Base-by-base conservation (phyloP, 768 basidiomycete genomes). In the Lactifluus piperatus region DNA sequence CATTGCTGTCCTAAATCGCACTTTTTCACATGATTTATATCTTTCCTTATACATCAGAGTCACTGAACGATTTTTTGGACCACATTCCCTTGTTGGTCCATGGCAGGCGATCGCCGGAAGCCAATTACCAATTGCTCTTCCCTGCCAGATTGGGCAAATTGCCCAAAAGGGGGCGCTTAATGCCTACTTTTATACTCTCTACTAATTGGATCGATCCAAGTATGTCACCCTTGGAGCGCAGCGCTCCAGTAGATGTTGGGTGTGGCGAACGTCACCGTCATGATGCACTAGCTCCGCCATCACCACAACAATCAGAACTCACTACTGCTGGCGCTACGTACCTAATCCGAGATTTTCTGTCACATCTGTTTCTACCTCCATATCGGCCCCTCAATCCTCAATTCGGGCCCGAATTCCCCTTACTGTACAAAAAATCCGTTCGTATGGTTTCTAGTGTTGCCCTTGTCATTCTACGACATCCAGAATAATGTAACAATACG, bases 31-130 rank as follows among this genome's bases (percentile, higher is more conserved):
- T 5, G 37, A 16, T 22, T 13, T 4, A 37, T 4, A 29, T 41
- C 41, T 1, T 1, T 50, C 6, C 7, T 26, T 45, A 26, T n/a
- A 6, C 3, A 39, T n/a, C 14, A 6, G 32, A 54, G 24, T 27
- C 16, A n/a, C 24, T 50, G 34, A 26, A 16, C 32, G 20, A 47
- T 60, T 60, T 56, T 60, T 60, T 39, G 4, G 6, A 27, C 8
- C 30, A 32, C 34, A 22, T 29, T 51, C 22, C 30, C 14, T 5
- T 27, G 49, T 46, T 20, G 43, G 36, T 50, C 20, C 18, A 51
- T 56, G 54, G 48, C 27, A n/a, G 49, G 59, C 54, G 59, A 56
- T 60, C 59, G 54, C 59, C 59, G 59, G 59, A 60, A 46, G 20
- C 44, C 24, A 39, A 41, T 46, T 18, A 16, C 29, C 49, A 39